A percentile compares a stretch with the other conserved stretches of the same genome.
phyloP scores from a whole-genome alignment of 192 early-diverging fungal species.

The Entophlyctis helioformis region DNA sequence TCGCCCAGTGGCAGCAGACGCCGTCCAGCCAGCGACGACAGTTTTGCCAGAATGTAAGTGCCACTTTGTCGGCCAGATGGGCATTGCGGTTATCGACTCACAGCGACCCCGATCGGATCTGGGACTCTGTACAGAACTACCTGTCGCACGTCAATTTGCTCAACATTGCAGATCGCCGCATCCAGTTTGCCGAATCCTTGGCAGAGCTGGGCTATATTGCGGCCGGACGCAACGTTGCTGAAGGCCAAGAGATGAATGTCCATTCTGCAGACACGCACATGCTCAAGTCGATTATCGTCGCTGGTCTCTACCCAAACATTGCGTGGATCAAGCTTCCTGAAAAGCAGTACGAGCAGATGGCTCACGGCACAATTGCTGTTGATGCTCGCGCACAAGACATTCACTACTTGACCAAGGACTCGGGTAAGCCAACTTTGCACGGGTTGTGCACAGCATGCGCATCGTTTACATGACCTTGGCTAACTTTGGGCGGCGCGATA shows the following conservation, averaged over 20 bases:
- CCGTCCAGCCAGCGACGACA: constrained; percentile 9
- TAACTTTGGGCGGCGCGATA: too few relatives aligned
- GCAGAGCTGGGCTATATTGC: constrained; percentile 46
- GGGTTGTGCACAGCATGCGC: too few relatives aligned
- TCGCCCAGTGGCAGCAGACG: constrained; percentile 25
- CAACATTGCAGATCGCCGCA: constrained; percentile 44
- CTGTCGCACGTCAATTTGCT: constrained; percentile 50
- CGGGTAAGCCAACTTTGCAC: too few relatives aligned
- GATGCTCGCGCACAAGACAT: too few relatives aligned
- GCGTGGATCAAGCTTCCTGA: constrained; percentile 59
- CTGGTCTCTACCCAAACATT: constrained; percentile 77
- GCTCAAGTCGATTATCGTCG: constrained; percentile 62
- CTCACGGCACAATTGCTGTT: constrained; percentile 55
- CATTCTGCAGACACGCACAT: constrained; percentile 47
- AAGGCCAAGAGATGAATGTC: constrained; percentile 6
- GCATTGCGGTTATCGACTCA: too few relatives aligned
- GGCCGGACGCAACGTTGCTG: background rate
- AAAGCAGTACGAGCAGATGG: constrained; percentile 58
- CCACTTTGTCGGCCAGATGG: constrained; percentile 32
- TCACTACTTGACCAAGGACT: too few relatives aligned
- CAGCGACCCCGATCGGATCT: too few relatives aligned
- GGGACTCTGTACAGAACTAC: constrained; percentile 49
- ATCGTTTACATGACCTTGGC: too few relatives aligned
- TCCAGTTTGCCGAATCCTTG: constrained; percentile 47
- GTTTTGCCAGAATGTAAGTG: too few relatives aligned